These are phyloP conservation scores for Sugiyamaella qingdaonensis DNA, from an alignment of 805 yeast species.

Conservation along the genomic window DNA sequence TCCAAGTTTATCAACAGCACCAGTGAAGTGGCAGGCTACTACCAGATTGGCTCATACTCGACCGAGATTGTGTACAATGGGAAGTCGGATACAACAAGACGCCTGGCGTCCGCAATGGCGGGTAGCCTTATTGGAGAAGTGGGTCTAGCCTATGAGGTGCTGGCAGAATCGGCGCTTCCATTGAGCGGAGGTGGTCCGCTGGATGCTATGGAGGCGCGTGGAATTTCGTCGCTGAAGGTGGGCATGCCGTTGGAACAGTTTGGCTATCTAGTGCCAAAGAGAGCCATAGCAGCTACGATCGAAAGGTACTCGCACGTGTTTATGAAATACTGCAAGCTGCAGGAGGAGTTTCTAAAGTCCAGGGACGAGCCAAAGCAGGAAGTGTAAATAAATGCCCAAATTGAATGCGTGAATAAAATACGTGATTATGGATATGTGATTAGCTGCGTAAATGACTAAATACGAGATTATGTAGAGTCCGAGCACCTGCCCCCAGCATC, in stretches of 20 bases:
- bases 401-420: no score
- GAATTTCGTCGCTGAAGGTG: conserved; percentile 79
- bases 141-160: conserved; percentile 54
- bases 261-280: conserved; percentile 74
- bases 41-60: conserved; percentile 82
- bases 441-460: no score
- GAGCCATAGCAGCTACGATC: conserved; percentile 40
- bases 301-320: neutral
- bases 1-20: conserved; percentile 19
- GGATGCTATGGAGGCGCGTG: conserved; percentile 81
- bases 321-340: neutral
- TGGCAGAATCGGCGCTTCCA: neutral
- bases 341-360: no score
- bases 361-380: no score
- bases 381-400: no score
- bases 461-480: no score
- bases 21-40: conserved; percentile 52
- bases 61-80: conserved; percentile 55
- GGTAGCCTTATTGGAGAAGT: neutral
- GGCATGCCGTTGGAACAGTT: conserved; percentile 76
- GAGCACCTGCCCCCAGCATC: no score
- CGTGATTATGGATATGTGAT: no score
- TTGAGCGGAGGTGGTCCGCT: conserved; percentile 60
- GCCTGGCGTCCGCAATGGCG: neutral
- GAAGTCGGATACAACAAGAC: neutral